phyloP scores from a whole-genome alignment of 2,329 filamentous ascomycete genomes.

The Cladosporium austrohemisphaericum region DNA sequence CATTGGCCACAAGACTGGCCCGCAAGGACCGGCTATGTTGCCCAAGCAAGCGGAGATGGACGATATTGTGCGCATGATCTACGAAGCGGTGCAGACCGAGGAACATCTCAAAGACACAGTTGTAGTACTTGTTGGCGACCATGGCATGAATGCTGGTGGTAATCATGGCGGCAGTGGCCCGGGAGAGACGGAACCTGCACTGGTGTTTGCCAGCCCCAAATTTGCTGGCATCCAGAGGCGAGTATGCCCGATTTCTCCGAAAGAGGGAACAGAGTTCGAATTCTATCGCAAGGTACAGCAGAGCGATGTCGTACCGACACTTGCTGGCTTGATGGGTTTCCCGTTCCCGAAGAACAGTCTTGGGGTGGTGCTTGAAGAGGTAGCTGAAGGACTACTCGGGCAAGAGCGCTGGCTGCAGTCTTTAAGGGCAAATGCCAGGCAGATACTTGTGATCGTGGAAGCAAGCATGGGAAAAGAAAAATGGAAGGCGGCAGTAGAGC shows the following conservation, averaged over 20 bases:
- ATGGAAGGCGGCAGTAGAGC: not conserved
- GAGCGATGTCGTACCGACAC: conserved; percentile 85
- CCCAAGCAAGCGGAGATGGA: conserved; percentile 97
- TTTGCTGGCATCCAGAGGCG: not conserved
- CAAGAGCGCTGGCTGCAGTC: not conserved
- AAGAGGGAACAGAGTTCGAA: conserved; percentile 63
- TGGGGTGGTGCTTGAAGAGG: conserved; percentile 43
- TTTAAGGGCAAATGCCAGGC: conserved; percentile 60
- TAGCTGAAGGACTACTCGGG: conserved; percentile 57
- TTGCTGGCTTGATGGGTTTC: conserved; percentile 81
- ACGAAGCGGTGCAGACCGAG: conserved; percentile 66
- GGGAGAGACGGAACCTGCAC: conserved; percentile 87
- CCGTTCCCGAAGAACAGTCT: conserved; percentile 87
- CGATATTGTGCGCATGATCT: conserved; percentile 70
- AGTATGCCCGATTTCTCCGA: conserved; percentile 53
- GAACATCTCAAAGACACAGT: conserved; percentile 72
- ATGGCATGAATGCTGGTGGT: conserved; percentile 99
- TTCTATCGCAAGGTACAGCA: conserved; percentile 88
- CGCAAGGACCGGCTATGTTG: conserved; percentile 78
- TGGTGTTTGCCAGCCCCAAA: conserved; percentile 88
- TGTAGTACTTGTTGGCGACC: conserved; percentile 84
- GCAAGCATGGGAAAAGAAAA: conserved; percentile 58
- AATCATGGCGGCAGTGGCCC: conserved; percentile 93
- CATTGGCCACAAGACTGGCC: conserved; percentile 94
- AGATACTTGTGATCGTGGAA: conserved; percentile 73